Evolutionary conservation across 176 grass and related monocot genomes (phyloP), one percentile per base, ranked within the genome.

Genomic region (Carex littledalei): DNA sequence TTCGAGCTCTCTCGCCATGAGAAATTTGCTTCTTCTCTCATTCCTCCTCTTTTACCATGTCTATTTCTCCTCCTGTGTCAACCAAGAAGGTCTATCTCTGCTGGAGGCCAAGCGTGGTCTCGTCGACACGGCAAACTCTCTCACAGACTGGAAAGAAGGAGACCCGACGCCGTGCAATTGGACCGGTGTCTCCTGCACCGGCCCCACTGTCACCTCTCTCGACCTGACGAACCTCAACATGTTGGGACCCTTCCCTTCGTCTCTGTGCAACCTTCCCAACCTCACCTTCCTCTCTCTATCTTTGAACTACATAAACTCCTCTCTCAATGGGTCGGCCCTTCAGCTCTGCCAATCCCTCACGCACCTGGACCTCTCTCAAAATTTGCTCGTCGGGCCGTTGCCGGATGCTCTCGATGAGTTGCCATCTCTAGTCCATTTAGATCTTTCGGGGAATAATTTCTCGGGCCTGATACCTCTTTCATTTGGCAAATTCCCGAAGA

Each of bases 391-490:
- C 0, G 95, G 95, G n/a, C 82, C 80, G 7, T 90, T 98, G 43
- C 96, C 95, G 37, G 83, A 69, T 70, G 85, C 85, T 7, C 86
- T 98, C 0, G 88, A 89, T 0, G 49, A 14, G 13, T 87, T 98
- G 81, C 93, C 92, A 2, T 86, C 87, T 16, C 91, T 98, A 58
- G 8, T 87, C 1, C 86, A 84, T 81, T 86, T 98, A 67, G 80
- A 80, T 74, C 85, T 98, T 50, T 54, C 71, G 8, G 16, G 13
- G 43, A 98, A 98, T 85, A 98, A 92, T 74, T 94, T 98, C 92
- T 93, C 92, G 16, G 95, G 92, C 0, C 16, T 84, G 1, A 94
- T 98, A 57, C 92, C 95, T 21, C 24, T 18, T 1, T 93, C 95
- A 15, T 98, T 94, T 22, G 89, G 67, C 8, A 47, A 52, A 7